phyloP scores from a whole-genome alignment of 2,329 filamentous ascomycete genomes.

The Colletotrichum sojae region DNA sequence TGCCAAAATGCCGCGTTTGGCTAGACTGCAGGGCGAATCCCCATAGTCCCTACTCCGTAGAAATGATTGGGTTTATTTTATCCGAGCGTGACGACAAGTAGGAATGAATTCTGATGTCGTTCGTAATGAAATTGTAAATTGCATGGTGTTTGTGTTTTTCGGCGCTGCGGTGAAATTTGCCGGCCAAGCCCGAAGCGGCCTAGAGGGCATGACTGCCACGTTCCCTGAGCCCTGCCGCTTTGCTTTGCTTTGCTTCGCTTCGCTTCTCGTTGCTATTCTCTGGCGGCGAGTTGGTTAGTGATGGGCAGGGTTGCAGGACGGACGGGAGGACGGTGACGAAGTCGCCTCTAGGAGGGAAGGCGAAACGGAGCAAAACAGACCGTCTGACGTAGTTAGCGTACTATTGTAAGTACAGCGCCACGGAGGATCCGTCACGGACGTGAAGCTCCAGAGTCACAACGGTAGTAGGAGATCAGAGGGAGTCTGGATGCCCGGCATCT shows the following conservation, averaged over 20 bases:
- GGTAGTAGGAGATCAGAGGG: background rate
- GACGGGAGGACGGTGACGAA: background rate
- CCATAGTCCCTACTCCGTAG: background rate
- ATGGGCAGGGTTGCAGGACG: conserved; percentile 4
- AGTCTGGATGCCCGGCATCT: conserved; percentile 3
- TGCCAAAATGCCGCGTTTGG: conserved; percentile 36
- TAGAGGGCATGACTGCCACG: conserved; percentile 20
- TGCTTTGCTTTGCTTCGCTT: too few species aligned
- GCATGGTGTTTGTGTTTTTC: background rate
- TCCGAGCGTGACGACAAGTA: conserved; percentile 18
- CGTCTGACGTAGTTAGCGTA: background rate
- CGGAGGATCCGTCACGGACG: background rate
- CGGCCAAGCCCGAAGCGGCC: conserved; percentile 11
- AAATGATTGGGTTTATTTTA: background rate
- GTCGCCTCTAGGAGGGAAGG: conserved; percentile 9
- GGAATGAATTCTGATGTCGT: conserved; percentile 9
- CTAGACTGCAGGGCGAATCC: conserved; percentile 8
- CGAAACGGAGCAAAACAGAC: conserved; percentile 15
- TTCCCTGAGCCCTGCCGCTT: background rate
- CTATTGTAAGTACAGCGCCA: background rate
- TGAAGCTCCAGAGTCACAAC: background rate
- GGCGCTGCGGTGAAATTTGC: conserved; percentile 1
- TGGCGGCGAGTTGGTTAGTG: background rate
- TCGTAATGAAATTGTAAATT: conserved; percentile 18
- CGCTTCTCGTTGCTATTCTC: too few species aligned